These are phyloP conservation scores for Suillus sp. DNA, from an alignment of 768 basidiomycete genomes.

Conservation along the genomic window DNA sequence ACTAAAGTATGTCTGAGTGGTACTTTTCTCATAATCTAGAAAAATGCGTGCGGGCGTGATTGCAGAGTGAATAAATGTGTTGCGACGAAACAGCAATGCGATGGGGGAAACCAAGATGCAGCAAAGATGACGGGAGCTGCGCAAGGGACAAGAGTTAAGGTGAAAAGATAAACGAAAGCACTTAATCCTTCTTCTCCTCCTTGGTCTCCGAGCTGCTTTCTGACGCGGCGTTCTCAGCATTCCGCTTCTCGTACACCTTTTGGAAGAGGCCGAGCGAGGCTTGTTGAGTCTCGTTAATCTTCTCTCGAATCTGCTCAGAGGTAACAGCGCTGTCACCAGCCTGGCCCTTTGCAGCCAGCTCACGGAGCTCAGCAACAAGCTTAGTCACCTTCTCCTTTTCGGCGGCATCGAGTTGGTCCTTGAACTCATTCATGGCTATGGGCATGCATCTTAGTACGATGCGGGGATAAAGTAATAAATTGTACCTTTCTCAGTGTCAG, in stretches of 20 bases:
- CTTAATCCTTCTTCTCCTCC: conserved; percentile 86
- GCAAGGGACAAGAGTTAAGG: neutral
- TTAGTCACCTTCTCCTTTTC: conserved; percentile 95
- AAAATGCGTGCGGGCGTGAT: conserved; percentile 28
- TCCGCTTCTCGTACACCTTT: conserved; percentile 94
- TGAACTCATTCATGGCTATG: conserved; percentile 93
- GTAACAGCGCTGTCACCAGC: conserved; percentile 79
- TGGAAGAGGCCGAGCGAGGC: conserved; percentile 97
- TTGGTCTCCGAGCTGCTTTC: conserved; percentile 46
- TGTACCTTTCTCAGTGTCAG: conserved; percentile 94
- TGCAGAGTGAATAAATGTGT: conserved; percentile 11
- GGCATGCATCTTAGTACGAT: conserved; percentile 9
- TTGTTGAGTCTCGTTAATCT: conserved; percentile 91
- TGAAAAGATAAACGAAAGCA: conserved; percentile 9
- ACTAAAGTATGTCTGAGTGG: conserved; percentile 17
- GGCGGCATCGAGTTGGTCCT: conserved; percentile 88
- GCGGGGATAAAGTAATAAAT: conserved; percentile 1
- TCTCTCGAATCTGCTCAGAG: conserved; percentile 86
- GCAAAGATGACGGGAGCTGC: neutral
- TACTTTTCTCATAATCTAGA: conserved; percentile 34
- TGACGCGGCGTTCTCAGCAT: conserved; percentile 60
- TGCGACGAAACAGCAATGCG: conserved; percentile 8
- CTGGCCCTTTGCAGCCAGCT: conserved; percentile 88
- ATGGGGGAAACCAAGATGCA: neutral
- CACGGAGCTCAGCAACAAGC: conserved; percentile 85